phyloP scores from a whole-genome alignment of 2,329 filamentous ascomycete species.

The Aspergillus pseudoviridinutans region DNA sequence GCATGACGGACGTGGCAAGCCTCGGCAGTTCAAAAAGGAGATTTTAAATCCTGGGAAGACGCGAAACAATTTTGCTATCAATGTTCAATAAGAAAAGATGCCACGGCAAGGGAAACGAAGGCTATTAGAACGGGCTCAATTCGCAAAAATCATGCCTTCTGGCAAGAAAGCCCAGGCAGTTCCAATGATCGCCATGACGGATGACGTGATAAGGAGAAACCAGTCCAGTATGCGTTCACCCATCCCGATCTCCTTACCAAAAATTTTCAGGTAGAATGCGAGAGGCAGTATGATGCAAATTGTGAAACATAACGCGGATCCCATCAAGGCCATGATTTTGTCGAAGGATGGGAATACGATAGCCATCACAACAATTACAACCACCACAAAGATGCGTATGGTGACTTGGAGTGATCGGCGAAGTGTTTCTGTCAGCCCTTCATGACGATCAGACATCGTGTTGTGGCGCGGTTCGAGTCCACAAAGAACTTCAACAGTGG shows the following conservation, averaged over 20 bases:
- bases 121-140: slow-evolving; percentile 7
- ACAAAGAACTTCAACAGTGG: slow-evolving; percentile 74
- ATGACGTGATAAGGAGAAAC: slow-evolving; percentile 65
- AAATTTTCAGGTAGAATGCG: slow-evolving; percentile 86
- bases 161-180: slow-evolving; percentile 88
- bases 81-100: slow-evolving; percentile 45
- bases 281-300: slow-evolving; percentile 91
- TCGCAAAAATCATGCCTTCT: slow-evolving; percentile 63
- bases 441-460: slow-evolving; percentile 21
- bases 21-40: slow-evolving; percentile 60
- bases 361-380: slow-evolving; percentile 73
- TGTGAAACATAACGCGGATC: slow-evolving; percentile 83
- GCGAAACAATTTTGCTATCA: slow-evolving; percentile 88
- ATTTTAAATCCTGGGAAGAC: slow-evolving; percentile 70
- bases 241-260: slow-evolving; percentile 64
- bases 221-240: slow-evolving; percentile 65
- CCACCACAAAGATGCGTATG: slow-evolving; percentile 63
- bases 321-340: slow-evolving; percentile 86
- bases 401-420: slow-evolving; percentile 55
- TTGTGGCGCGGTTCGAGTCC: slow-evolving; percentile 60
- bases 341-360: slow-evolving; percentile 76
- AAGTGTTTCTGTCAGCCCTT: slow-evolving; percentile 43
- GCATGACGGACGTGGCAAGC: slow-evolving; percentile 34
- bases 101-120: not conserved
- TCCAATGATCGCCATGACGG: slow-evolving; percentile 67